Base-by-base conservation (phyloP, 257 asterid species). In the Plantago ovata region DNA sequence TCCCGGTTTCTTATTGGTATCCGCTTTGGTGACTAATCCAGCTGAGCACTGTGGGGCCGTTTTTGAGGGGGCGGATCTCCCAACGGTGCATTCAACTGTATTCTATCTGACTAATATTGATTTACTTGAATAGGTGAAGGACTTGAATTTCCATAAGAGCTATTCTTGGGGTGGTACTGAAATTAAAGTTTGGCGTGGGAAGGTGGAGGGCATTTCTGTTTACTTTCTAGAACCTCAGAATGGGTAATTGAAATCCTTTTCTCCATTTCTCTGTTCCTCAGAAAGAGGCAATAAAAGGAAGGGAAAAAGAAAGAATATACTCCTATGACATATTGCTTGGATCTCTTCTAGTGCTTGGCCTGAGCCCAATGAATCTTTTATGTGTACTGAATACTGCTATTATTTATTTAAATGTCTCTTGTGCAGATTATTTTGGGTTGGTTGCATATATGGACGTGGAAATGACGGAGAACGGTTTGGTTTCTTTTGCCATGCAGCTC, bases 211-310 rank as follows among this genome's bases (percentile, higher is more conserved):
- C 65, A 78, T 89, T 51, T 63, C 88, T 68, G 99, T 93, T 73
- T 84, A 89, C 65, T 89, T 93, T 74, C 68, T 93, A 91, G 99
- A 93, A 79, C 99, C 99, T 77, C 94, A 89, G 67, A 93, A 89
- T 57, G 95, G 99, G 99, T 93, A 82, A 78, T 24, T 71, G 62
- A 47, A 33, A 16, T 53, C 49, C 75, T 56, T n/a, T n/a, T n/a
- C 24, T 66, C 49, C 32, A 51, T 22, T 20, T 28, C 36, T 28
- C 36, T 28, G 36, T 3, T 3, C 36, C 36, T 28, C 36, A 2
- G 32, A 5, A 24, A 5, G 32, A 24, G 32, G 32, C 55, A 49
- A 22, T 49, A 49, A 1, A 6, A 49, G 7, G 9, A 19, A 16
- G 22, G 18, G 13, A 48, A 20, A 9, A 50, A 50, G 10, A 12